phyloP scores from a whole-genome alignment of 768 basidiomycete species.

The Calvatia gigantea region DNA sequence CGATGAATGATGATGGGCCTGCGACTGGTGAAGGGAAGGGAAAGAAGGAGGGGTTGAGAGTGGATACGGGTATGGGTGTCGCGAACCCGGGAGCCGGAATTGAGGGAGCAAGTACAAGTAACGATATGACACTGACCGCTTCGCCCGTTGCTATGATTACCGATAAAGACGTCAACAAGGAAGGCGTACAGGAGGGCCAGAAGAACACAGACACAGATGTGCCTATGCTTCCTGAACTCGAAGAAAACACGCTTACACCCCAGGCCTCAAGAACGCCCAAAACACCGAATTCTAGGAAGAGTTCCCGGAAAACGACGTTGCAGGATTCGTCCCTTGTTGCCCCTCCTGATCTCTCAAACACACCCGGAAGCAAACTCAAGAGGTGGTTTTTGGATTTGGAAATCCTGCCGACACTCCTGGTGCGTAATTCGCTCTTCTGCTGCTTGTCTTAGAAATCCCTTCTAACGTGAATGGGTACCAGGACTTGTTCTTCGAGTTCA shows the following conservation, averaged over 20 bases:
- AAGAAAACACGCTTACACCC: slow-evolving; percentile 8
- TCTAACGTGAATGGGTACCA: slow-evolving; percentile 25
- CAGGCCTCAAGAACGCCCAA: slow-evolving; percentile 2
- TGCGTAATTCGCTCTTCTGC: slow-evolving; percentile 37
- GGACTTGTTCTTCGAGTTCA: slow-evolving; percentile 95
- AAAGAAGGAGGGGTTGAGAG: background rate
- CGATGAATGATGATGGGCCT: slow-evolving; percentile 58
- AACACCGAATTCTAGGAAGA: slow-evolving; percentile 43
- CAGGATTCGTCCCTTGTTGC: slow-evolving; percentile 21
- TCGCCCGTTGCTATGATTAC: background rate
- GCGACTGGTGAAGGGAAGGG: background rate
- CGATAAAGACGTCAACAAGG: background rate
- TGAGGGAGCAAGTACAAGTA: background rate
- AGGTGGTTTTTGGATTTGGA: slow-evolving; percentile 69
- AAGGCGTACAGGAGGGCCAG: background rate
- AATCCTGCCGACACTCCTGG: slow-evolving; percentile 74
- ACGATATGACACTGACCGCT: background rate
- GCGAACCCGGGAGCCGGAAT: background rate
- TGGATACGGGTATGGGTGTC: background rate
- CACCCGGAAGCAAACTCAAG: slow-evolving; percentile 81
- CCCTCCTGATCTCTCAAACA: slow-evolving; percentile 34
- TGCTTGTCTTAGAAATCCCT: background rate
- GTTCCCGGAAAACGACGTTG: slow-evolving; percentile 43
- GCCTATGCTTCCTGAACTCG: background rate
- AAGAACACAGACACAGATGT: background rate